Evolutionary conservation across 106 monocot species (phyloP), one percentile per base, ranked within the genome.

Genomic region (Platanthera zijinensis): DNA sequence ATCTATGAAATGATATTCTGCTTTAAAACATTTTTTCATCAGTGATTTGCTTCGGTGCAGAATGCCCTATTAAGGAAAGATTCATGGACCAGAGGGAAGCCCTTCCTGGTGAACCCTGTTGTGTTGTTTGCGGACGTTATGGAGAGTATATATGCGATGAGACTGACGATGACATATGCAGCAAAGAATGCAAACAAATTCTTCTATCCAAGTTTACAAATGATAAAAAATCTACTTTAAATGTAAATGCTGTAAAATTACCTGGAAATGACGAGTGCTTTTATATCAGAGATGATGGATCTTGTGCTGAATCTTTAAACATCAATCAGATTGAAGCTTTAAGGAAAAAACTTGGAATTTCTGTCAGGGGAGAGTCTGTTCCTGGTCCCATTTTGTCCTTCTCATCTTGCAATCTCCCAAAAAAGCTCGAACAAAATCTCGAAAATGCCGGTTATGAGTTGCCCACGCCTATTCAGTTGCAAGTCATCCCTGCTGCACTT

Each of bases 391-490:
- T 86, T 0, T 28, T 90, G 53, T 90, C 86, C 51, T 92, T 92
- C 77, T 85, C 90, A 56, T 83, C 85, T 57, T 90, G 83, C 50
- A 69, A 88, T 77, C 86, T 95, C 52, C 88, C 87, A 18, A 63
- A 72, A 77, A 90, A 92, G 52, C 92, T 95, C 11, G 82, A 82
- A 64, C 66, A 84, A 57, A 95, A 95, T 82, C 81, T 92, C 15
- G 92, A 90, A 69, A 45, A 72, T 76, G 89, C 77, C 4, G 92
- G 90, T 0, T 95, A 85, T 77, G 84, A 82, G 74, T 85, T 88
- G 53, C 95, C 92, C 11, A 92, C 95, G 18, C 86, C 95, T 51
- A 85, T 95, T 49, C 95, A 92, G 63, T 92, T 88, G 89, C 92
- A 95, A 84, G 77, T 80, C 15, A 88, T 95, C 51, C 95, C 92